Conservation (phyloP, 768 basidiomycete species). For the Strobilomyces dryophilus region DNA sequence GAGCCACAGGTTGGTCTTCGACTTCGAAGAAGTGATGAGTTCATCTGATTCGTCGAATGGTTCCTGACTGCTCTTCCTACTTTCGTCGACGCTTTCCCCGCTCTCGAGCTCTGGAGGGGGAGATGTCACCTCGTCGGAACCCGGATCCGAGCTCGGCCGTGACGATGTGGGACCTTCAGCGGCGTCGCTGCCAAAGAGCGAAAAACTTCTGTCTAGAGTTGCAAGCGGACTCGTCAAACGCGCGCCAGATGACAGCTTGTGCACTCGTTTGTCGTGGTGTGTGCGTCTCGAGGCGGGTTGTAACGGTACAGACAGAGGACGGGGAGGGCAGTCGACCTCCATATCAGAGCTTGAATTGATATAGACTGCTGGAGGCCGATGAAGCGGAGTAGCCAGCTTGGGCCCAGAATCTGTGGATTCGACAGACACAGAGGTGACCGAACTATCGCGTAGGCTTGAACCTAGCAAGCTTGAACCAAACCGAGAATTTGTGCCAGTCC, state of each 20-base stretch:
- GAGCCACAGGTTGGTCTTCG: background rate
- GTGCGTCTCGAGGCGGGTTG: slow-evolving; percentile 6
- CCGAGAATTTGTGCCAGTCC: slow-evolving; percentile 21
- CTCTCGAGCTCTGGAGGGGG: slow-evolving; percentile 14
- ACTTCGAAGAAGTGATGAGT: background rate
- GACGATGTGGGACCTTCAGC: slow-evolving; percentile 7
- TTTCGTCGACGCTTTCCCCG: slow-evolving; percentile 4
- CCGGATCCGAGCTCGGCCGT: slow-evolving; percentile 8
- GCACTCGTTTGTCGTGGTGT: slow-evolving; percentile 2
- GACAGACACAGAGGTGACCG: slow-evolving; percentile 28
- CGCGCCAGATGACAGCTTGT: slow-evolving; percentile 15
- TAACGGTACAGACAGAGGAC: slow-evolving; percentile 18
- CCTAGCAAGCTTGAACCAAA: slow-evolving; percentile 23
- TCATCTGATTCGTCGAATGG: background rate
- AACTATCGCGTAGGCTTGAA: slow-evolving; percentile 24
- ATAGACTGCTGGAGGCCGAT: slow-evolving; percentile 7
- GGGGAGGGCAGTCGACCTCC: slow-evolving; percentile 25
- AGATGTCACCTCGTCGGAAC: slow-evolving; percentile 14
- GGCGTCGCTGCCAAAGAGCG: slow-evolving; percentile 2
- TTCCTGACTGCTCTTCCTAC: background rate
- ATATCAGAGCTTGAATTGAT: slow-evolving; percentile 16
- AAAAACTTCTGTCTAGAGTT: background rate
- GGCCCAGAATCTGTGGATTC: slow-evolving; percentile 17
- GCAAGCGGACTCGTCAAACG: slow-evolving; percentile 16
- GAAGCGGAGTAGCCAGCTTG: slow-evolving; percentile 4